A percentile compares a stretch with the other conserved stretches of the same genome.
phyloP scores from a whole-genome alignment of 1,284 basidiomycete genomes.

The Fomitopsis palustris region DNA sequence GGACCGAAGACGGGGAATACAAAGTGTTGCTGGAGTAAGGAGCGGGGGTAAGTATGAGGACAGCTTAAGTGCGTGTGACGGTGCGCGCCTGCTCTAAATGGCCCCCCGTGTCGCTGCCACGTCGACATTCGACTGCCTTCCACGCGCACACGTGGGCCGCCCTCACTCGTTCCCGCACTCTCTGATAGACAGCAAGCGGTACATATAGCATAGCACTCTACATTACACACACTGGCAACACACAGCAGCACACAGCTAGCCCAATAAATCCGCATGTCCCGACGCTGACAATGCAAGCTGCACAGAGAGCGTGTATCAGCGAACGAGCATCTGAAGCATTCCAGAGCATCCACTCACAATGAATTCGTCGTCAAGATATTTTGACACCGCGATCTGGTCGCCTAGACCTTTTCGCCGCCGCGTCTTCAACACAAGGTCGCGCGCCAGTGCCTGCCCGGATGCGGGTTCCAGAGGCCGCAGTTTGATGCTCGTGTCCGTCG shows the following conservation, averaged over 20 bases:
- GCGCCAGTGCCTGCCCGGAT: slow-evolving; percentile 86
- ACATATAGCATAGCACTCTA: slow-evolving; percentile 11
- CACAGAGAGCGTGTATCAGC: slow-evolving; percentile 6
- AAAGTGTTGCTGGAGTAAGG: slow-evolving; percentile 32
- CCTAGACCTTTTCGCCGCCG: slow-evolving; percentile 93
- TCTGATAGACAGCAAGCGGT: slow-evolving; percentile 2
- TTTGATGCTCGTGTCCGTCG: slow-evolving; percentile 93
- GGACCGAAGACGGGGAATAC: slow-evolving; percentile 44
- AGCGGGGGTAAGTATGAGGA: slow-evolving; percentile 31
- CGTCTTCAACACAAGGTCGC: slow-evolving; percentile 95
- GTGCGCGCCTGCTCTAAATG: slow-evolving; percentile 32
- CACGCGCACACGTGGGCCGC: slow-evolving; percentile 24
- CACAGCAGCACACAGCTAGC: slow-evolving; percentile 36
- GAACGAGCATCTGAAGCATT: slow-evolving; percentile 24
- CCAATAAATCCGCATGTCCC: slow-evolving; percentile 85
- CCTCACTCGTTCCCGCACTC: slow-evolving; percentile 1
- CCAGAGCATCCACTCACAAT: slow-evolving; percentile 52
- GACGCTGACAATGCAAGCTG: slow-evolving; percentile 87
- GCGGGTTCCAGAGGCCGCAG: slow-evolving; percentile 96
- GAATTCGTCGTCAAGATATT: slow-evolving; percentile 93
- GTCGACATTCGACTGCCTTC: slow-evolving; percentile 35
- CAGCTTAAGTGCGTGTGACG: slow-evolving; percentile 17
- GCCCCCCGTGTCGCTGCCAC: slow-evolving; percentile 40
- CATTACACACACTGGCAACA: slow-evolving; percentile 15
- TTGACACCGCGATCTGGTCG: slow-evolving; percentile 91